These are phyloP conservation scores for Ambrosiella beaveri DNA, from an alignment of 2,329 filamentous ascomycete species.

Conservation along the genomic window DNA sequence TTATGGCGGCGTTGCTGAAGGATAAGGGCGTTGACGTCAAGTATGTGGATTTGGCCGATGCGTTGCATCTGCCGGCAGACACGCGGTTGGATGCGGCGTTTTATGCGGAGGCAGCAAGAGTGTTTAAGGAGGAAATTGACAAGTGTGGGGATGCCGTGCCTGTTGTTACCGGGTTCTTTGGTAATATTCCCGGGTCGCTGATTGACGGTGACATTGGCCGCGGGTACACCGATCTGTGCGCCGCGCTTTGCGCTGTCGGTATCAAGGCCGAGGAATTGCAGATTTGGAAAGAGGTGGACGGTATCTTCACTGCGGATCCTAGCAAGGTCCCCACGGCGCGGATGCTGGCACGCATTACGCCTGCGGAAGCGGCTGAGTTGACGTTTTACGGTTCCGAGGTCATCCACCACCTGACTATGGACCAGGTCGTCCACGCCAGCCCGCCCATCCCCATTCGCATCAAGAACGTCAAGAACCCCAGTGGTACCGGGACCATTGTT, in stretches of 20 bases:
- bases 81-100: constrained; percentile 48
- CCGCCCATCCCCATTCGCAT: constrained; percentile 71
- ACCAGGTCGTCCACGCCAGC: constrained; percentile 72
- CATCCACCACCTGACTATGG: constrained; percentile 98
- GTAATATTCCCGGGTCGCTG: constrained; percentile 76
- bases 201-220: constrained; percentile 78
- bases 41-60: constrained; percentile 76
- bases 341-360: constrained; percentile 75
- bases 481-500: constrained; percentile 62
- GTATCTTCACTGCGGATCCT: constrained; percentile 73
- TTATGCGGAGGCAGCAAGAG: constrained; percentile 46
- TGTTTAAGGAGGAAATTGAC: constrained; percentile 45
- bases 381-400: constrained; percentile 92
- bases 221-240: constrained; percentile 92
- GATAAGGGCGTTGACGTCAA: constrained; percentile 71
- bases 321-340: constrained; percentile 86
- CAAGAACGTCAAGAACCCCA: constrained; percentile 81
- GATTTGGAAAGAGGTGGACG: constrained; percentile 98
- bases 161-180: constrained; percentile 86
- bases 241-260: constrained; percentile 78
- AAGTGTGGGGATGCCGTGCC: constrained; percentile 53
- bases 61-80: constrained; percentile 49
- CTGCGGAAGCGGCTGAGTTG: constrained; percentile 85
- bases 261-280: constrained; percentile 78
- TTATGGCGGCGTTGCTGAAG: constrained; percentile 70